phyloP scores from a whole-genome alignment of 306 rosid species.

The Quercus suber region DNA sequence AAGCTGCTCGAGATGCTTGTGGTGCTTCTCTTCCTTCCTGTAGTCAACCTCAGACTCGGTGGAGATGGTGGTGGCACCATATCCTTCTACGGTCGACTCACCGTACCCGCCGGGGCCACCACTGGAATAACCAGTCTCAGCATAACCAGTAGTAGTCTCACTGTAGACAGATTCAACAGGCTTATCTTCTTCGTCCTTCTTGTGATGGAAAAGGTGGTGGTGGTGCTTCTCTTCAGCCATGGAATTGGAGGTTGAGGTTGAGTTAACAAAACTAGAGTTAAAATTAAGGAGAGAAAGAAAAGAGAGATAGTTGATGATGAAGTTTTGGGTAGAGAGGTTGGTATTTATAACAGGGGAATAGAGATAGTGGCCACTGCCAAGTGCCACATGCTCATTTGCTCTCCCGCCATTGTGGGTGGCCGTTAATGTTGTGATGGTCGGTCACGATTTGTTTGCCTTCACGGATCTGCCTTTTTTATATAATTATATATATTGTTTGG shows the following conservation, averaged over 20 bases:
- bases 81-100: neutral
- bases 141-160: neutral
- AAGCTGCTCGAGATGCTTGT: conserved; percentile 52
- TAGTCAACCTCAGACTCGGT: conserved; percentile 32
- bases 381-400: neutral
- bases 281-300: neutral
- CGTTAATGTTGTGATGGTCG: no score
- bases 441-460: no score
- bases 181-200: conserved; percentile 43
- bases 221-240: conserved; percentile 66
- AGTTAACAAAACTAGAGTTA: no score
- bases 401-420: no score
- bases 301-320: neutral
- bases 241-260: neutral
- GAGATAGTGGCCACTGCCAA: neutral
- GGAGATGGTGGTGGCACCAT: neutral
- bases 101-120: neutral
- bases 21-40: conserved; percentile 71
- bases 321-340: neutral
- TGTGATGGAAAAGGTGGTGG: conserved; percentile 46
- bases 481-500: no score
- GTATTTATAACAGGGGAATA: neutral
- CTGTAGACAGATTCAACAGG: neutral
- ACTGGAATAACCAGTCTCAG: neutral
- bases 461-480: no score